Conservation (phyloP, 306 rosid species). For the Vicia villosa region DNA sequence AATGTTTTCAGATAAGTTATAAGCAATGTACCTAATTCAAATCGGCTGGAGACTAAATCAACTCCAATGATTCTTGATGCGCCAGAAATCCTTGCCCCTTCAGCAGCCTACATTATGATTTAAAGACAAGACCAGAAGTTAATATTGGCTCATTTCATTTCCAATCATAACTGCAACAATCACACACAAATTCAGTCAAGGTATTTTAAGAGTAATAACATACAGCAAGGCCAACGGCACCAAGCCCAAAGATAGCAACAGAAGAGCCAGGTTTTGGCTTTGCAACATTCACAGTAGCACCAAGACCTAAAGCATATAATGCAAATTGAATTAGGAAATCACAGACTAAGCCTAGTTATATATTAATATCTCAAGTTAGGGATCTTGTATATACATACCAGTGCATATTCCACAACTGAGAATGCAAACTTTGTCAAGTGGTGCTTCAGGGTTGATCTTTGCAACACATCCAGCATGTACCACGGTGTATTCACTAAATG, state of each 20-base stretch:
- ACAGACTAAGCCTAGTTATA: neutral
- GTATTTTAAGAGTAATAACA: constrained; percentile 37
- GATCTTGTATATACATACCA: constrained; percentile 42
- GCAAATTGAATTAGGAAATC: neutral
- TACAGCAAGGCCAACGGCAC: constrained; percentile 97
- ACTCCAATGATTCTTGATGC: constrained; percentile 85
- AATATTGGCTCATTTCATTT: neutral
- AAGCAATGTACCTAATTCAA: constrained; percentile 63
- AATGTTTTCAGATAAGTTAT: neutral
- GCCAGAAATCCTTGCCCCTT: constrained; percentile 88
- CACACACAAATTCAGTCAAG: neutral
- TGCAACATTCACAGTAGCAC: constrained; percentile 90
- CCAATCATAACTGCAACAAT: no score
- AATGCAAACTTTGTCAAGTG: constrained; percentile 88
- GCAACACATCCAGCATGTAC: constrained; percentile 76
- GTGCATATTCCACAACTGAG: constrained; percentile 95
- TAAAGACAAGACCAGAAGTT: neutral
- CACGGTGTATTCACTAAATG: constrained; percentile 92
- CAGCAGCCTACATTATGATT: constrained; percentile 61
- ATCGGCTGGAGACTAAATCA: constrained; percentile 72
- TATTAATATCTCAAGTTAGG: neutral
- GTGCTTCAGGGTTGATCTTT: constrained; percentile 85
- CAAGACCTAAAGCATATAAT: constrained; percentile 54
- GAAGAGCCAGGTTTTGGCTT: constrained; percentile 80
- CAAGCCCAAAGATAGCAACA: constrained; percentile 85